Evolutionary conservation across 2,329 filamentous ascomycete species (phyloP).

Genomic region (Cadophora sp.): DNA sequence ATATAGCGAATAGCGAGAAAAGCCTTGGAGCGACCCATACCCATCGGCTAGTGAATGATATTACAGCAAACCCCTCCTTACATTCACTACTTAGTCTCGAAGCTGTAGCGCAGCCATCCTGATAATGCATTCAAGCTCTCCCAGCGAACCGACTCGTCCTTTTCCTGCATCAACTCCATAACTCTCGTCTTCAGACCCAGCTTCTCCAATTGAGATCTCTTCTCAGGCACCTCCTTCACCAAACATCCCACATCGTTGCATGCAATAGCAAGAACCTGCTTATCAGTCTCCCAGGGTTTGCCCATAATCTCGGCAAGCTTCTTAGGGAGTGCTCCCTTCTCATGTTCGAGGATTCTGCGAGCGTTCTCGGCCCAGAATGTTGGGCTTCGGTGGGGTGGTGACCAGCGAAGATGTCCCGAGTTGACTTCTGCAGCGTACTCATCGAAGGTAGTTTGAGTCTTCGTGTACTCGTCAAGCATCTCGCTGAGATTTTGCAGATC

Average conservation of each 20-base stretch:
- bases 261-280: slow-evolving; percentile 75
- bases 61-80: slow-evolving; percentile 32
- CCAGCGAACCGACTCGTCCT: slow-evolving; percentile 74
- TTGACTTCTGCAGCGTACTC: slow-evolving; percentile 69
- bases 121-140: slow-evolving; percentile 77
- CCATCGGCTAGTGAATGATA: slow-evolving; percentile 27
- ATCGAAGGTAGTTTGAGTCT: slow-evolving; percentile 61
- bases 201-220: slow-evolving; percentile 69
- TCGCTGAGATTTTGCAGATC: slow-evolving; percentile 67
- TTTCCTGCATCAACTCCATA: slow-evolving; percentile 76
- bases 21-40: slow-evolving; percentile 22
- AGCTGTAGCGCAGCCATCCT: slow-evolving; percentile 77
- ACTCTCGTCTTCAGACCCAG: slow-evolving; percentile 71
- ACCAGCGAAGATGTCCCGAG: slow-evolving; percentile 75
- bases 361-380: slow-evolving; percentile 79
- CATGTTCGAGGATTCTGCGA: slow-evolving; percentile 70
- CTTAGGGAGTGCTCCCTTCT: slow-evolving; percentile 68
- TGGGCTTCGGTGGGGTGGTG: slow-evolving; percentile 74
- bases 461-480: slow-evolving; percentile 70
- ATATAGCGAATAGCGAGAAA: slow-evolving; percentile 19
- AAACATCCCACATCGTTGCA: slow-evolving; percentile 76
- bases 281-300: slow-evolving; percentile 73
- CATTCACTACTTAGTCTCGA: slow-evolving; percentile 52
- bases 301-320: slow-evolving; percentile 72
- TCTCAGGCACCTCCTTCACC: slow-evolving; percentile 75